Evolutionary conservation across 768 basidiomycete species (phyloP).

Genomic region (Tricholoma hemisulphureum): DNA sequence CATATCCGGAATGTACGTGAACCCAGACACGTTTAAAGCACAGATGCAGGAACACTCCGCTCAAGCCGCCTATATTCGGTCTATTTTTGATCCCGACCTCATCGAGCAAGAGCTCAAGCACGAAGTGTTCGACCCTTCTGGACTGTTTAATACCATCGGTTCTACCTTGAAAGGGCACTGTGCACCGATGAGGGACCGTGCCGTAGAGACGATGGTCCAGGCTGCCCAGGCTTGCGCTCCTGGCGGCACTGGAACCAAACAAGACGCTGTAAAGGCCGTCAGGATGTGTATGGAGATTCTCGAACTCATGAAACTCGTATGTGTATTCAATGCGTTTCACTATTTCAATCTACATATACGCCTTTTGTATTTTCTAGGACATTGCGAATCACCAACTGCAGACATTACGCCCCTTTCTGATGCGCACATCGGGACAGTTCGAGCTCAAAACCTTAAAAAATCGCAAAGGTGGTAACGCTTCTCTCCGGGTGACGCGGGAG

Average conservation of each 20-base stretch:
- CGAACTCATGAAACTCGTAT: conserved; percentile 92
- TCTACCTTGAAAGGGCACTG: conserved; percentile 85
- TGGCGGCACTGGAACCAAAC: conserved; percentile 51
- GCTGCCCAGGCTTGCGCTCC: conserved; percentile 60
- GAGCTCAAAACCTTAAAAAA: conserved; percentile 77
- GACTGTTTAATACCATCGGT: conserved; percentile 77
- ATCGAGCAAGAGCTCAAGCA: conserved; percentile 81
- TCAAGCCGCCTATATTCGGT: conserved; percentile 64
- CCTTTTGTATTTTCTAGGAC: conserved; percentile 57
- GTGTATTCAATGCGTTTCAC: conserved; percentile 4
- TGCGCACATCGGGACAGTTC: conserved; percentile 74
- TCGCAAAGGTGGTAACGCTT: conserved; percentile 43
- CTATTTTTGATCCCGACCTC: conserved; percentile 77
- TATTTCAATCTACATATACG: conserved; percentile 18
- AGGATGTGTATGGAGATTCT: conserved; percentile 85
- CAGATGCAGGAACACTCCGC: conserved; percentile 63
- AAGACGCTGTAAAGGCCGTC: conserved; percentile 70
- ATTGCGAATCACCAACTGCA: conserved; percentile 96
- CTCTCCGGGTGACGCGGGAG: conserved; percentile 55
- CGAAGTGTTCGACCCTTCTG: conserved; percentile 73
- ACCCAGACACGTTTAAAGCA: conserved; percentile 55
- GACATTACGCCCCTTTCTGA: conserved; percentile 86
- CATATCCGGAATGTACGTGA: conserved; percentile 58
- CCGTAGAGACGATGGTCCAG: conserved; percentile 80
- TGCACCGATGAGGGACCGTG: conserved; percentile 87